Percentiles rank a stretch among this genome's conserved stretches.
phyloP scores from a whole-genome alignment of 192 early-diverging fungal species.

The Coemansia sp. region DNA sequence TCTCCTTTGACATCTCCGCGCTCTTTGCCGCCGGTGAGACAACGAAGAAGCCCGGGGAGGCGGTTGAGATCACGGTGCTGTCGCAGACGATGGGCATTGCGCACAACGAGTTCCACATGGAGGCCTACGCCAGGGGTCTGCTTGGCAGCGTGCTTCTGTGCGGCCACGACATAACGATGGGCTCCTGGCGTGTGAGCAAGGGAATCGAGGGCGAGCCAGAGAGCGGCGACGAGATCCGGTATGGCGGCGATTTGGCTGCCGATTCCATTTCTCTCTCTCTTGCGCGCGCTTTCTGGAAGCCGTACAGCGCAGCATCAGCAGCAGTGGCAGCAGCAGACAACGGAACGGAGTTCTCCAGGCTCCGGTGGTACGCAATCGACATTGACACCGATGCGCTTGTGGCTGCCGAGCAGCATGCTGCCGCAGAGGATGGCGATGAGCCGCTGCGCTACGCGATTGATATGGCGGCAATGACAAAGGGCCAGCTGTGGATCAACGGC shows the following conservation, averaged over 20 bases:
- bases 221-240: not conserved
- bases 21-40: not conserved
- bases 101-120: slow-evolving; percentile 41
- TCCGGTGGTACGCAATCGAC: slow-evolving; percentile 40
- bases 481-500: slow-evolving; percentile 42
- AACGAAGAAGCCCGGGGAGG: not conserved
- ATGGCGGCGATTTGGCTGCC: not conserved
- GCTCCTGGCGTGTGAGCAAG: slow-evolving; percentile 26
- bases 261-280: too few relatives aligned
- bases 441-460: slow-evolving; percentile 27
- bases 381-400: slow-evolving; percentile 21
- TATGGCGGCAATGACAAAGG: slow-evolving; percentile 51
- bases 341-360: not conserved
- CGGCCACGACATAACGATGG: slow-evolving; percentile 35
- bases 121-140: slow-evolving; percentile 37
- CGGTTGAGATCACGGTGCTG: slow-evolving; percentile 23
- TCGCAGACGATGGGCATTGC: slow-evolving; percentile 53
- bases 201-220: slow-evolving; percentile 23
- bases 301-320: too few relatives aligned
- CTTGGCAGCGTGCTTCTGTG: slow-evolving; percentile 37
- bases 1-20: slow-evolving; percentile 17
- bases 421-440: not conserved
- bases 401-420: not conserved
- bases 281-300: too few relatives aligned
- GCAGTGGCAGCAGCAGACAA: too few relatives aligned